phyloP scores from a whole-genome alignment of 2,329 filamentous ascomycete genomes.

The Ilyonectria mors-panacis region DNA sequence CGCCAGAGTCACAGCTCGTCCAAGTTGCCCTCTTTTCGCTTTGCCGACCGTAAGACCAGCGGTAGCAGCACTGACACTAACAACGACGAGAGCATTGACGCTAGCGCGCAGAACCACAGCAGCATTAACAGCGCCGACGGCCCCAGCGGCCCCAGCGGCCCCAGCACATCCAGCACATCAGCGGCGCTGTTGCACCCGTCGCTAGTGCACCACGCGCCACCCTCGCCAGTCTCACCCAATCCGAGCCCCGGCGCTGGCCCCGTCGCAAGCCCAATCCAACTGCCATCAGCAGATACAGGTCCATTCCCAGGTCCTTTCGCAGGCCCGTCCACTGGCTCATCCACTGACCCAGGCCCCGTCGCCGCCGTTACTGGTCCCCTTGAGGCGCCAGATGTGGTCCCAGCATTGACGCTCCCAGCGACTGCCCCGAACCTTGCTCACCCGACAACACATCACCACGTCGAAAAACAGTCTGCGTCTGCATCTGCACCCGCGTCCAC shows the following conservation, averaged over 20 bases:
- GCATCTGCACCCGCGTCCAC: slow-evolving; percentile 30
- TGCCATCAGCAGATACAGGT: slow-evolving; percentile 34
- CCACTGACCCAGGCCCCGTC: slow-evolving; percentile 20
- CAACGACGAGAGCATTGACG: slow-evolving; percentile 39
- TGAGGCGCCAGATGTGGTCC: slow-evolving; percentile 33
- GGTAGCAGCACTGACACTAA: slow-evolving; percentile 46
- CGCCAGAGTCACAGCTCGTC: slow-evolving; percentile 69
- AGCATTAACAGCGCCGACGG: slow-evolving; percentile 34
- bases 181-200: slow-evolving; percentile 41
- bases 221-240: slow-evolving; percentile 49
- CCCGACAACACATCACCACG: slow-evolving; percentile 47
- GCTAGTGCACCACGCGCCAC: slow-evolving; percentile 37
- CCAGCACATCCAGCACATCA: slow-evolving; percentile 36
- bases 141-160: slow-evolving; percentile 3
- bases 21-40: slow-evolving; percentile 69
- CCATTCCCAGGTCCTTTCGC: slow-evolving; percentile 33
- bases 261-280: slow-evolving; percentile 25
- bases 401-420: slow-evolving; percentile 34
- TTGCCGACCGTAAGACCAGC: slow-evolving; percentile 61
- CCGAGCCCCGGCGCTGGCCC: slow-evolving; percentile 40
- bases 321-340: slow-evolving; percentile 20
- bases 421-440: slow-evolving; percentile 38
- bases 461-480: slow-evolving; percentile 44
- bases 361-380: slow-evolving; percentile 25
- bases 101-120: slow-evolving; percentile 29